phyloP scores from a whole-genome alignment of 2,329 filamentous ascomycete genomes.

The Thermoascus crustaceus region DNA sequence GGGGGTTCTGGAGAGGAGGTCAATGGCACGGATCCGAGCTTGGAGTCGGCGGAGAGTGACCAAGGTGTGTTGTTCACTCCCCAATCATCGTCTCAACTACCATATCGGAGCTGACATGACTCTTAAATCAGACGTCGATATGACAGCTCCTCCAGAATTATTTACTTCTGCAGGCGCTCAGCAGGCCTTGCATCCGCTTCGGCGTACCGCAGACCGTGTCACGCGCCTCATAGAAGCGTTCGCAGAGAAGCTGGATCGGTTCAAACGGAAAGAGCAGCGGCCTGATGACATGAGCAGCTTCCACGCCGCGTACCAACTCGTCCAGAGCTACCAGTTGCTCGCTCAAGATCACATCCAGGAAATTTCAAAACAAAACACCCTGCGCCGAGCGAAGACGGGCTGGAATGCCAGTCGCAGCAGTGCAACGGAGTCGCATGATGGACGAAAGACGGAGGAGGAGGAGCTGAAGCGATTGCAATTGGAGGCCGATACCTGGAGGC shows the following conservation, averaged over 20 bases:
- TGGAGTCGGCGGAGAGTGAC: slow-evolving; percentile 3
- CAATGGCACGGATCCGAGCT: slow-evolving; percentile 15
- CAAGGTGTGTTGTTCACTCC: slow-evolving; percentile 10
- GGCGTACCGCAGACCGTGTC: slow-evolving; percentile 58
- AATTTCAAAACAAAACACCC: slow-evolving; percentile 31
- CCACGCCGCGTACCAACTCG: slow-evolving; percentile 59
- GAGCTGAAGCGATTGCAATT: slow-evolving; percentile 58
- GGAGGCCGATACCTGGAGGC: slow-evolving; percentile 85
- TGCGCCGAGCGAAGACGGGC: slow-evolving; percentile 29
- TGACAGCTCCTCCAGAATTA: slow-evolving; percentile 20
- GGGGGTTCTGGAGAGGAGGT: slow-evolving; percentile 19
- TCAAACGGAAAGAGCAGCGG: slow-evolving; percentile 47
- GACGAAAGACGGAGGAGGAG: slow-evolving; percentile 20
- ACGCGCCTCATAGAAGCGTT: slow-evolving; percentile 81
- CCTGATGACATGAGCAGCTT: slow-evolving; percentile 47
- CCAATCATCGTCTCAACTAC: neutral
- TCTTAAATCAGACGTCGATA: slow-evolving; percentile 12
- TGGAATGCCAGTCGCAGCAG: slow-evolving; percentile 19
- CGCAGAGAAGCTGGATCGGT: slow-evolving; percentile 71
- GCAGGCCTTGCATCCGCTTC: slow-evolving; percentile 51
- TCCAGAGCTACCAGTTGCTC: slow-evolving; percentile 55
- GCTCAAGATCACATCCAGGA: slow-evolving; percentile 44
- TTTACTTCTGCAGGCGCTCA: slow-evolving; percentile 41
- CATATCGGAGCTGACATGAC: slow-evolving; percentile 9
- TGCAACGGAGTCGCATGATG: slow-evolving; percentile 9